These are phyloP conservation scores for Aquilaria malaccensis DNA, from an alignment of 345 rosid species.

Conservation along the genomic window DNA sequence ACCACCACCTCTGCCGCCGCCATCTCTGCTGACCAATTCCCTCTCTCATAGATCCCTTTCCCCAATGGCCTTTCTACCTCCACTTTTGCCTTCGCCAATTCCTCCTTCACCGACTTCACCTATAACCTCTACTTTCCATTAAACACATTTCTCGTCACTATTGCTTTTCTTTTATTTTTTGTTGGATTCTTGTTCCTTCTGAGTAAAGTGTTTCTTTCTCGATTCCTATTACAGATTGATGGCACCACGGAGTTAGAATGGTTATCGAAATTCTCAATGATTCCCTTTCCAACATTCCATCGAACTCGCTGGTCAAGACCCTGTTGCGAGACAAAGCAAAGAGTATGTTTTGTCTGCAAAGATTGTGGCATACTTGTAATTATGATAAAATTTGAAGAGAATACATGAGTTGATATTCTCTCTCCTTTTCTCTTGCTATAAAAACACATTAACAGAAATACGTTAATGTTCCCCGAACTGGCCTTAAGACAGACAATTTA, in stretches of 20 bases:
- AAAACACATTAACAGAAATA: too few relatives aligned
- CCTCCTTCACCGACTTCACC: slow-evolving; percentile 38
- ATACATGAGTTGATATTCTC: too few relatives aligned
- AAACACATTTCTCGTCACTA: background rate
- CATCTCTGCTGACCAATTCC: slow-evolving; percentile 15
- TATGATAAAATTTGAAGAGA: too few relatives aligned
- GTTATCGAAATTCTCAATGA: slow-evolving; percentile 74
- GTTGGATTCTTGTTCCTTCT: background rate
- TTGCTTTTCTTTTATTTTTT: background rate
- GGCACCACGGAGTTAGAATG: slow-evolving; percentile 83
- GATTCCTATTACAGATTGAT: slow-evolving; percentile 40
- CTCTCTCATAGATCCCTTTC: slow-evolving; percentile 18
- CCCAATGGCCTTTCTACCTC: slow-evolving; percentile 18
- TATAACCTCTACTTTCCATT: slow-evolving; percentile 68
- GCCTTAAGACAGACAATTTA: too few relatives aligned
- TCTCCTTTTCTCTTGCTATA: too few relatives aligned
- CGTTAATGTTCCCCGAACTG: too few relatives aligned
- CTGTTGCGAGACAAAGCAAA: slow-evolving; percentile 21
- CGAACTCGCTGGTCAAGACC: slow-evolving; percentile 33
- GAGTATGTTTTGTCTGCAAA: slow-evolving; percentile 19
- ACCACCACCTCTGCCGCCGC: slow-evolving; percentile 17
- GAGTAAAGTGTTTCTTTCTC: background rate
- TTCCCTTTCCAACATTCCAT: slow-evolving; percentile 49
- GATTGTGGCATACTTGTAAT: slow-evolving; percentile 21
- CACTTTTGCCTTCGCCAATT: slow-evolving; percentile 22